Base-by-base conservation (phyloP, 495 filamentous ascomycete genomes). In the Lepidopterella palustris region DNA sequence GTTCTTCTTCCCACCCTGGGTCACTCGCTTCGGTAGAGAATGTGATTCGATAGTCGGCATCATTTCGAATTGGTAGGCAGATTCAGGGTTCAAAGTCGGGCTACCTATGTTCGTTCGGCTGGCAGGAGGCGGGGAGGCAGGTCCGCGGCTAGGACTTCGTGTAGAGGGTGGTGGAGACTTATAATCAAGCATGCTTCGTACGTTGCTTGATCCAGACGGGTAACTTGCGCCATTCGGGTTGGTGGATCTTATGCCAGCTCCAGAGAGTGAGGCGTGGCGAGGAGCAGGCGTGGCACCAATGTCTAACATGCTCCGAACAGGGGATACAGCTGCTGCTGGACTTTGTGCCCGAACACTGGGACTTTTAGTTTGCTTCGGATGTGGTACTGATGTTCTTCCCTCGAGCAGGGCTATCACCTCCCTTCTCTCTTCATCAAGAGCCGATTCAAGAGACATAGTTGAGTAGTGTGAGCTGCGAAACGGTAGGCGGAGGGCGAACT, bases 391-490 rank as follows among this genome's bases (percentile, higher is more conserved):
- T 42, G 53, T 13, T 42, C 61, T 40, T 45, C 59, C 74, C 70
- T 86, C 81, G 20, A 89, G 72, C 45, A 87, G 72, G 56, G 80
- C 82, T 63, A 89, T 76, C 42, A 90, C 80, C 73, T 87, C 87
- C 58, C 77, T 78, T 47, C 84, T 79, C 75, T 90, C 87, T 72
- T 89, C 83, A 67, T 89, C 86, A 47, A 88, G 76, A 53, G 84
- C 82, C 23, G 82, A 77, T 75, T 89, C 85, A 58, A 88, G 80
- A 61, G 87, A 88, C 85, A 73, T 72, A 42, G 48, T 50, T 5
- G 54, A 20, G 45, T 10, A 45, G 21, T 15, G 18, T 26, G 4
- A 18, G 31, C 13, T 23, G n/a, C 32, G 21, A 15, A 45, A n/a
- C n/a, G n/a, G 47, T 21, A 42, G 10, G 35, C 35, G n/a, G n/a